Conservation (phyloP, 805 yeast species). For the Candida mattraensis region DNA sequence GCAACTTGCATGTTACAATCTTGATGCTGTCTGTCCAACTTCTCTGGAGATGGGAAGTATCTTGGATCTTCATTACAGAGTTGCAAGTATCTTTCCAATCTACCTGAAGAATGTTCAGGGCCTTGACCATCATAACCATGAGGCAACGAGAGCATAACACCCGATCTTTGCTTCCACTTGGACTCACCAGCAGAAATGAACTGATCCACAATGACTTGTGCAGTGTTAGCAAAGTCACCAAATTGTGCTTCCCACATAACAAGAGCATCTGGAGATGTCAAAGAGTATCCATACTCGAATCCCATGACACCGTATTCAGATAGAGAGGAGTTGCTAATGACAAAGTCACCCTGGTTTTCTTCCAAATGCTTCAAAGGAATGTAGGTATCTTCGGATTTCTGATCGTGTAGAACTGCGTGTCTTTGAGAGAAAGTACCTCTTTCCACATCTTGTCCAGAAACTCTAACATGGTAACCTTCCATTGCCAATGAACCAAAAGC, state of each 20-base stretch:
- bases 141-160: slow-evolving; percentile 91
- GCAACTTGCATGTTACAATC: slow-evolving; percentile 98
- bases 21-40: slow-evolving; percentile 96
- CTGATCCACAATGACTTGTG: slow-evolving; percentile 96
- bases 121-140: slow-evolving; percentile 99
- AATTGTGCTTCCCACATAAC: slow-evolving; percentile 99
- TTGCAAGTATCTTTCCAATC: slow-evolving; percentile 95
- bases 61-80: slow-evolving; percentile 95
- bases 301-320: slow-evolving; percentile 99
- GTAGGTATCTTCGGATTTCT: slow-evolving; percentile 76
- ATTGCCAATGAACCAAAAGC: slow-evolving; percentile 90
- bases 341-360: slow-evolving; percentile 82
- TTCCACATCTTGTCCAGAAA: slow-evolving; percentile 99
- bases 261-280: slow-evolving; percentile 94
- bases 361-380: slow-evolving; percentile 82
- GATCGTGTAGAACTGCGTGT: slow-evolving; percentile 98
- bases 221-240: slow-evolving; percentile 99
- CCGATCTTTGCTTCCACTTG: slow-evolving; percentile 99
- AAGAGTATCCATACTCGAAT: slow-evolving; percentile 97
- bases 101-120: slow-evolving; percentile 98
- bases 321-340: slow-evolving; percentile 89
- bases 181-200: slow-evolving; percentile 95
- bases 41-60: slow-evolving; percentile 84
- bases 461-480: slow-evolving; percentile 96
- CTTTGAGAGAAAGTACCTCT: slow-evolving; percentile 99